Evolutionary conservation across 202 grass and related monocot genomes (phyloP).

Genomic region (Panicum virgatum): DNA sequence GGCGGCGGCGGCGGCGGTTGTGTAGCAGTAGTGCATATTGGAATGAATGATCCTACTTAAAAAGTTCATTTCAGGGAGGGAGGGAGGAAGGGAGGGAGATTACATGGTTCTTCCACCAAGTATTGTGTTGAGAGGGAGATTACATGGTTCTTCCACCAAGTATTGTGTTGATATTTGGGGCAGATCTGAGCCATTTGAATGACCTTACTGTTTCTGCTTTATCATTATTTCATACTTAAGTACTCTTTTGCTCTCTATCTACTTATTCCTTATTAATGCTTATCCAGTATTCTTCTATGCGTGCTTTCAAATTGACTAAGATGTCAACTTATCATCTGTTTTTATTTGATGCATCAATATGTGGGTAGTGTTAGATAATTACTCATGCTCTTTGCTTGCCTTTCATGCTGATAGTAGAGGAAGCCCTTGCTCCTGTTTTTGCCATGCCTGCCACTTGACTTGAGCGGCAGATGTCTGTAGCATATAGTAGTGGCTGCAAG

Average conservation of each 20-base stretch:
- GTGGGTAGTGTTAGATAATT: too few relatives aligned
- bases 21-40: neutral
- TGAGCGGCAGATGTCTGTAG: too few relatives aligned
- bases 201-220: neutral
- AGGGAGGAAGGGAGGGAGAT: too few relatives aligned
- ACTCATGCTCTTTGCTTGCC: too few relatives aligned
- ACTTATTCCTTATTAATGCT: neutral
- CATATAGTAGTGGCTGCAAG: too few relatives aligned
- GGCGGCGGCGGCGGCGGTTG: too few relatives aligned
- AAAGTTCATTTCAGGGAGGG: constrained; percentile 6
- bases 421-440: too few relatives aligned
- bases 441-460: too few relatives aligned
- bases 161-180: neutral
- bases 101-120: too few relatives aligned
- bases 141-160: neutral
- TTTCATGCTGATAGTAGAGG: too few relatives aligned
- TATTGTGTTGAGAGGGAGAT: too few relatives aligned
- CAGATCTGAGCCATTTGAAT: constrained; percentile 24
- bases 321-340: neutral
- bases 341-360: neutral
- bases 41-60: neutral
- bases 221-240: neutral
- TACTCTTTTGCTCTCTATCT: neutral
- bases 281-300: neutral
- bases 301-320: neutral